phyloP scores from a whole-genome alignment of 257 asterid genomes.

The Rhazya stricta region DNA sequence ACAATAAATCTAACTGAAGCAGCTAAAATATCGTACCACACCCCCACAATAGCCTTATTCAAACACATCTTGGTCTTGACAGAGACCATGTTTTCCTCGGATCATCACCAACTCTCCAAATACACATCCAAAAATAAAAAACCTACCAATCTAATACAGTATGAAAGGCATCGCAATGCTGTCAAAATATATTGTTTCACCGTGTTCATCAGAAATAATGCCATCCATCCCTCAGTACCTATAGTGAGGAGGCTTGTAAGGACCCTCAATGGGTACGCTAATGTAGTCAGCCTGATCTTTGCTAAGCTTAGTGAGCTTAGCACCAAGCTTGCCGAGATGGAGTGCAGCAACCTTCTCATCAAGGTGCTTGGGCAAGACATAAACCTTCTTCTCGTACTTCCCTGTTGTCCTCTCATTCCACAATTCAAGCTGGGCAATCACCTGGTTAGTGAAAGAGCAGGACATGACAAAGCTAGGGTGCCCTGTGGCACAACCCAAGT shows the following conservation, averaged over 20 bases:
- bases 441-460: constrained; percentile 59
- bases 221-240: constrained; percentile 38
- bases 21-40: constrained; percentile 13
- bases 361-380: constrained; percentile 52
- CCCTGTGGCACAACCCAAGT: constrained; percentile 64
- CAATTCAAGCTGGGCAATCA: constrained; percentile 59
- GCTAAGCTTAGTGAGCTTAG: constrained; percentile 47
- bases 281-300: constrained; percentile 51
- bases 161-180: constrained; percentile 3
- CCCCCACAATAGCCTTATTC: constrained; percentile 22
- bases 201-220: background rate
- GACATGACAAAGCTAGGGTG: constrained; percentile 74
- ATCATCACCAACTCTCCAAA: constrained; percentile 3
- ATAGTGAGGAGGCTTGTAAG: constrained; percentile 58
- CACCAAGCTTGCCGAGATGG: constrained; percentile 60
- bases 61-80: constrained; percentile 16
- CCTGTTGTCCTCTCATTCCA: constrained; percentile 49
- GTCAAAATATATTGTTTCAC: background rate
- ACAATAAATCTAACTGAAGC: background rate
- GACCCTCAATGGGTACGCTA: constrained; percentile 52
- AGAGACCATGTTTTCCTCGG: constrained; percentile 13
- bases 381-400: constrained; percentile 56
- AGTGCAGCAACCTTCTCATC: constrained; percentile 65
- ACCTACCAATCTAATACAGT: background rate
- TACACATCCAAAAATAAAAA: constrained; percentile 8